These are phyloP conservation scores for Penicillium sumatraense DNA, from an alignment of 2,329 filamentous ascomycete genomes.

Conservation along the genomic window DNA sequence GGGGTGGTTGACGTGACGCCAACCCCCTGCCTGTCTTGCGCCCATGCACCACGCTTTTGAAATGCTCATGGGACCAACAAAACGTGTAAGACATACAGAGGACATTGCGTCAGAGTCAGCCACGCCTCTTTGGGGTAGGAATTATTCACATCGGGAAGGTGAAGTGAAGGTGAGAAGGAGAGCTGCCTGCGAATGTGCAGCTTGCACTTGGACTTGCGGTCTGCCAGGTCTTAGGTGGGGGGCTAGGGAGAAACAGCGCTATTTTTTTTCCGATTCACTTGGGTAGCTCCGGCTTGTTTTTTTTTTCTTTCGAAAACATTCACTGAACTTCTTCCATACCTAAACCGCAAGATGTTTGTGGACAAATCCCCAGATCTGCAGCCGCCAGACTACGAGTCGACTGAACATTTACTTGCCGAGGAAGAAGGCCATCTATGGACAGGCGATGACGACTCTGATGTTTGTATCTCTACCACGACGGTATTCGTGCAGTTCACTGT, in stretches of 20 bases:
- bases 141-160: neutral
- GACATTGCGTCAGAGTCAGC: constrained; percentile 2
- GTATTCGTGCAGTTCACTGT: constrained; percentile 8
- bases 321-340: neutral
- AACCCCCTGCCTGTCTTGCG: constrained; percentile 5
- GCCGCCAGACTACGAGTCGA: constrained; percentile 1
- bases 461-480: neutral
- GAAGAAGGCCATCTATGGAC: constrained; percentile 15
- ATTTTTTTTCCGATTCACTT: neutral
- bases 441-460: neutral
- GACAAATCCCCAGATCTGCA: constrained; percentile 3
- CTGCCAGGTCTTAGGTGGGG: constrained; percentile 3
- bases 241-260: neutral
- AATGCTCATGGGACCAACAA: constrained; percentile 15
- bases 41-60: constrained; percentile 14
- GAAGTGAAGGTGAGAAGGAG: constrained; percentile 4
- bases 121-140: neutral
- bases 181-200: neutral
- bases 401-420: constrained; percentile 19
- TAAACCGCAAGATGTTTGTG: constrained; percentile 2
- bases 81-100: constrained; percentile 26
- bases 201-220: constrained; percentile 18
- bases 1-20: neutral
- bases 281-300: neutral
- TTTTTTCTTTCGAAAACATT: neutral